These are phyloP conservation scores for Colletotrichum gigasporum DNA, from an alignment of 2,329 filamentous ascomycete species.

Conservation along the genomic window DNA sequence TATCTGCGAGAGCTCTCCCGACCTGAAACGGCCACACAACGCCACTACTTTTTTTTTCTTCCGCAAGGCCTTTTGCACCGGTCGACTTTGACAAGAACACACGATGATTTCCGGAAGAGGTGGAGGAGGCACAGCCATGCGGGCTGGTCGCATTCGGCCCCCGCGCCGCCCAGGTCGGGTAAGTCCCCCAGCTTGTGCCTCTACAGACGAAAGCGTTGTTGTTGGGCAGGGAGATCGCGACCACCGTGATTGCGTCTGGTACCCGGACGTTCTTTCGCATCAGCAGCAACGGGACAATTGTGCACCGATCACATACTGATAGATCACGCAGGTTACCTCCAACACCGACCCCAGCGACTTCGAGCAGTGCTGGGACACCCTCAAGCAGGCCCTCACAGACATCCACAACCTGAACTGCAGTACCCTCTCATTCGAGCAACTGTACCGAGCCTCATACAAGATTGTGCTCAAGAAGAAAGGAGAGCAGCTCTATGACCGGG, in stretches of 20 bases:
- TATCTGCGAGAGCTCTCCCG: constrained; percentile 22
- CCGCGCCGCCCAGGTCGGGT: constrained; percentile 54
- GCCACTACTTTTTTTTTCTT: not conserved
- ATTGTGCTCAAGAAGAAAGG: constrained; percentile 91
- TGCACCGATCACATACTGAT: not conserved
- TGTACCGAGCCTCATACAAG: constrained; percentile 94
- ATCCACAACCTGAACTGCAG: constrained; percentile 95
- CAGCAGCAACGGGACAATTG: too few species aligned
- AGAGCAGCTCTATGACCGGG: constrained; percentile 80
- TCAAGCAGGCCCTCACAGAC: constrained; percentile 80
- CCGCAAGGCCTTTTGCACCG: not conserved
- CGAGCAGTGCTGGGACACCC: constrained; percentile 82
- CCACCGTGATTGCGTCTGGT: not conserved
- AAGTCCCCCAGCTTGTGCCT: constrained; percentile 35
- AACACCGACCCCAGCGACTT: constrained; percentile 74
- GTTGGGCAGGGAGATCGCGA: constrained; percentile 7
- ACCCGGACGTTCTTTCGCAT: not conserved
- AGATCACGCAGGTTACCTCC: not conserved
- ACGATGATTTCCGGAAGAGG: constrained; percentile 61
- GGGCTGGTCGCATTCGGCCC: constrained; percentile 51
- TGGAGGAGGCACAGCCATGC: constrained; percentile 45
- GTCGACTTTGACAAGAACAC: not conserved
- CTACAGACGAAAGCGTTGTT: not conserved
- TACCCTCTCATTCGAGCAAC: constrained; percentile 89
- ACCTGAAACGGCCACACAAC: constrained; percentile 13